These are phyloP conservation scores for Senecio squalidus DNA, from an alignment of 140 eudicot genomes.

Conservation along the genomic window DNA sequence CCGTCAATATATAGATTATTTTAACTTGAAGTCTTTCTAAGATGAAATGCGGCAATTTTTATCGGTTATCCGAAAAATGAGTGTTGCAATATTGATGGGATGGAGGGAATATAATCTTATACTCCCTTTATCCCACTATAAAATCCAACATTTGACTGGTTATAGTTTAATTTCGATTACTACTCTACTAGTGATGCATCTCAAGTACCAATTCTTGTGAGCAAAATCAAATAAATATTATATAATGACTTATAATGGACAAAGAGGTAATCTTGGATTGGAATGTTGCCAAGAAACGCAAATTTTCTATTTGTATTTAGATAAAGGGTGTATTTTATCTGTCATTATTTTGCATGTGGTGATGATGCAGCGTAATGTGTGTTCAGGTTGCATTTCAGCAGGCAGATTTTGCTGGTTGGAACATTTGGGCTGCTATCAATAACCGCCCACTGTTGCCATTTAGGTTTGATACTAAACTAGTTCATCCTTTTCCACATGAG, in stretches of 20 bases:
- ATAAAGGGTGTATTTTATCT: background rate
- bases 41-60: background rate
- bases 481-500: background rate
- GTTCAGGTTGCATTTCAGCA: constrained; percentile 95
- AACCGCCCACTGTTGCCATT: constrained; percentile 88
- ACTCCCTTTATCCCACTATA: background rate
- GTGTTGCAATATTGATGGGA: background rate
- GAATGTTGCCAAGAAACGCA: background rate
- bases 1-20: background rate
- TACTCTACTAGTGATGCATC: background rate
- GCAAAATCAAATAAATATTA: background rate
- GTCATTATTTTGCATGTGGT: background rate
- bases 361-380: constrained; percentile 3
- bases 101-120: background rate
- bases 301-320: background rate
- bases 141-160: constrained; percentile 8
- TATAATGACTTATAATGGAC: background rate
- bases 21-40: background rate
- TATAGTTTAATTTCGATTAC: background rate
- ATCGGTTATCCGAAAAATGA: background rate
- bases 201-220: background rate
- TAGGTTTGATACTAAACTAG: constrained; percentile 41
- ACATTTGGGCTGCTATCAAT: constrained; percentile 97
- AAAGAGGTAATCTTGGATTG: constrained; percentile 3
- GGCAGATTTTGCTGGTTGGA: constrained; percentile 99